phyloP scores from a whole-genome alignment of 768 basidiomycete genomes.

The Russula earlei region DNA sequence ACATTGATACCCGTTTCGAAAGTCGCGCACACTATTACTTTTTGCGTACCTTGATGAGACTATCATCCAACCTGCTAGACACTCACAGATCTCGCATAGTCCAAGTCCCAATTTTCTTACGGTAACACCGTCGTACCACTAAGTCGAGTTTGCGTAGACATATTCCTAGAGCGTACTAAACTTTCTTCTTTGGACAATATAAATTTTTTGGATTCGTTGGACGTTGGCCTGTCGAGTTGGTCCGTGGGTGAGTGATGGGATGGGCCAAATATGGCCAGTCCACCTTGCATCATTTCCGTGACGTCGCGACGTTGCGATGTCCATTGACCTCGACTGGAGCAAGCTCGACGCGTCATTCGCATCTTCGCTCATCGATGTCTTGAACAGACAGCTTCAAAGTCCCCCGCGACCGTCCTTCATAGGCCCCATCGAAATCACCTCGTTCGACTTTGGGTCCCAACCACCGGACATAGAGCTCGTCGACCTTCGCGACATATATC shows the following conservation, averaged over 20 bases:
- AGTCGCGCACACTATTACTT: background rate
- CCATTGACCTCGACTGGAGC: slow-evolving; percentile 91
- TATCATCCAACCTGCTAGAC: background rate
- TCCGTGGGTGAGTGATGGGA: no score
- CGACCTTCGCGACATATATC: slow-evolving; percentile 89
- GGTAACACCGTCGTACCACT: background rate
- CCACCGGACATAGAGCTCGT: slow-evolving; percentile 83
- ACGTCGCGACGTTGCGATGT: slow-evolving; percentile 53
- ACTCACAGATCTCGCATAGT: no score
- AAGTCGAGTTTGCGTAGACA: slow-evolving; percentile 13
- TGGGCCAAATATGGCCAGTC: background rate
- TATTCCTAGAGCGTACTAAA: slow-evolving; percentile 16
- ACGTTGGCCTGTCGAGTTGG: no score
- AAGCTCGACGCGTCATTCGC: slow-evolving; percentile 70
- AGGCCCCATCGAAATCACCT: slow-evolving; percentile 80
- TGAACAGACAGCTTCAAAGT: slow-evolving; percentile 69
- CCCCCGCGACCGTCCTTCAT: slow-evolving; percentile 86
- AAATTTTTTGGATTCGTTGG: background rate
- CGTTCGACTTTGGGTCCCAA: slow-evolving; percentile 78
- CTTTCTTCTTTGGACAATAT: slow-evolving; percentile 31
- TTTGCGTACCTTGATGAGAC: slow-evolving; percentile 7
- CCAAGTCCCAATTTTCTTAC: no score
- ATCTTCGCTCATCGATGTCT: slow-evolving; percentile 53
- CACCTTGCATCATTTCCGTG: no score
- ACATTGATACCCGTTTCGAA: slow-evolving; percentile 19